phyloP scores from a whole-genome alignment of 2,329 filamentous ascomycete genomes.

The Ophiostoma himal-ulmi region DNA sequence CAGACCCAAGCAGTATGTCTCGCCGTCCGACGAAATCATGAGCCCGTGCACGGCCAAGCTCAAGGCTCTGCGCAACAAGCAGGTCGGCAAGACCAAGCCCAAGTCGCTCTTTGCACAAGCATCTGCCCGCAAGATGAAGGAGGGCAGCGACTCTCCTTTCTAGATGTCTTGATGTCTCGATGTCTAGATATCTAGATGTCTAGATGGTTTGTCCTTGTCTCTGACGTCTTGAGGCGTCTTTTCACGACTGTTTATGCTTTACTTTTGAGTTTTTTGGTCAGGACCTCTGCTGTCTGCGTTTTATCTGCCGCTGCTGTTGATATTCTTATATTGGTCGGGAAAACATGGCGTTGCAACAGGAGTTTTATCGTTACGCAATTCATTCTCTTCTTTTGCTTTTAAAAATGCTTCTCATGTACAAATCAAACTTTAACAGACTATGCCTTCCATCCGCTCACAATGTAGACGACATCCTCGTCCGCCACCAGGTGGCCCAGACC shows the following conservation, averaged over 20 bases:
- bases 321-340: neutral
- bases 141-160: constrained; percentile 34
- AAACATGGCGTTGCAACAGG: neutral
- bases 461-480: constrained; percentile 64
- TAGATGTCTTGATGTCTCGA: neutral
- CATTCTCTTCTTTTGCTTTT: neutral
- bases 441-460: constrained; percentile 59
- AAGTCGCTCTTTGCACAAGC: constrained; percentile 63
- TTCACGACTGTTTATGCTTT: neutral
- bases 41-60: constrained; percentile 81
- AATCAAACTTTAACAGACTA: neutral
- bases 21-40: constrained; percentile 84
- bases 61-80: constrained; percentile 72
- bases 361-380: neutral
- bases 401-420: neutral
- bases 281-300: neutral
- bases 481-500: constrained; percentile 75
- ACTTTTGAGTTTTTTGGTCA: neutral
- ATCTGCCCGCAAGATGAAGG: constrained; percentile 55
- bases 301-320: neutral
- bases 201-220: neutral
- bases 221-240: neutral
- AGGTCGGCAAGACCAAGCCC: constrained; percentile 67
- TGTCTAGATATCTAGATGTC: neutral
- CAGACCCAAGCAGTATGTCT: constrained; percentile 54